These are phyloP conservation scores for Coemansia sp. DNA, from an alignment of 192 early-diverging fungal genomes.

Conservation along the genomic window DNA sequence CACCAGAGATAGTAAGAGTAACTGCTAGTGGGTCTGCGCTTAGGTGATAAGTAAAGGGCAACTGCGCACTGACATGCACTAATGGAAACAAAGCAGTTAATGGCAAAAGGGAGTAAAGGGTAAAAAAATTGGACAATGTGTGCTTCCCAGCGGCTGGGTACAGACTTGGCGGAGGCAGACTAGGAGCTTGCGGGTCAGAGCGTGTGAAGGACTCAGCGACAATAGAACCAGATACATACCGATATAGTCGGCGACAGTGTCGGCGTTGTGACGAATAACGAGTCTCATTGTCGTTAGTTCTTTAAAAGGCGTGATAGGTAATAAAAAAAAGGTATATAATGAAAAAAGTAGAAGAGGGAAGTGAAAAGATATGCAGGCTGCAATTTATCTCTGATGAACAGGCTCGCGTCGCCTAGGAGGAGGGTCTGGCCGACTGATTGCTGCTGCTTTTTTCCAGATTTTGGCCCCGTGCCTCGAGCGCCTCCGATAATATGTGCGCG, in stretches of 20 bases:
- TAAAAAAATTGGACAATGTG: neutral
- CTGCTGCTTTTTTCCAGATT: neutral
- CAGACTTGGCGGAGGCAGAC: constrained; percentile 3
- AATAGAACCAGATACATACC: constrained; percentile 57
- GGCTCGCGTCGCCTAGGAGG: neutral
- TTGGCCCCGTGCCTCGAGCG: constrained; percentile 11
- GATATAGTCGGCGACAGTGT: constrained; percentile 72
- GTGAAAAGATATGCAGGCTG: constrained; percentile 16
- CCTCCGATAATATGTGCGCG: constrained; percentile 3
- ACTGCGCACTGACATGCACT: neutral
- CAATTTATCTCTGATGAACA: neutral
- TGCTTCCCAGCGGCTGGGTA: constrained; percentile 1
- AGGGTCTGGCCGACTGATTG: constrained; percentile 1
- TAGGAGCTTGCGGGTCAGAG: constrained; percentile 10
- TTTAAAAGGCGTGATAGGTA: neutral
- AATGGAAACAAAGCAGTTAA: constrained; percentile 1
- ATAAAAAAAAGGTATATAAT: constrained; percentile 6
- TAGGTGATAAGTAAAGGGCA: neutral
- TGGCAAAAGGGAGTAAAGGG: neutral
- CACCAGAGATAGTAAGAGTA: neutral
- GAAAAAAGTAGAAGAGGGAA: constrained; percentile 11
- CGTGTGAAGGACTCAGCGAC: neutral
- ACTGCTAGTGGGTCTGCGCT: neutral
- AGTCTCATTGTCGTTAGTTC: constrained; percentile 63
- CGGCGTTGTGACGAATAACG: constrained; percentile 72